Evolutionary conservation across 2,329 filamentous ascomycete species (phyloP), one percentile per base, ranked within the genome.

Genomic region (Pseudocercospora macadamiae): DNA sequence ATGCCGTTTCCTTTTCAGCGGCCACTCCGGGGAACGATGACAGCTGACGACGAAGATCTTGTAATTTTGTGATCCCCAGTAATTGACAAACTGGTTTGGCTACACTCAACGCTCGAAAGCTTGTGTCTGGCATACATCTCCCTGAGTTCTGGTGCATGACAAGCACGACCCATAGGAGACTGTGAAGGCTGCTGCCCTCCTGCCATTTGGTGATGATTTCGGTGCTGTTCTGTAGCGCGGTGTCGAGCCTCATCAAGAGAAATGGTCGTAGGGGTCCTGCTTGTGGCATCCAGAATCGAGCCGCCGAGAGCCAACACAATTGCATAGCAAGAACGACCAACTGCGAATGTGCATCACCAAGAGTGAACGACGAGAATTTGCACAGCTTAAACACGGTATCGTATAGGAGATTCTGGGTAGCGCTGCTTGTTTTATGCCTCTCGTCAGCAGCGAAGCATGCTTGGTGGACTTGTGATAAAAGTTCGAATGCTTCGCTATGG

Each of bases 211-310:
- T 39, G 34, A 53, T 36, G 32, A 53, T 42, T 23, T 36, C 51
- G 10, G 36, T 19, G 2, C 10, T 42, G n/a, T 39, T 42, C 16
- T 42, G 34, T 7, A 53, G 34, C 6, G 34, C 21, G 21, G 16
- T 39, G 6, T 53, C 34, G 16, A 53, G 51, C 26, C 34, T 39
- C n/a, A 28, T 28, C 26, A 53, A 34, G 9, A 53, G 51, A 12
- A 34, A 14, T 26, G 51, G 51, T 19, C 37, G 30, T 12, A 48
- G 23, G 14, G 52, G 52, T 48, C 52, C 26, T 7, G 12, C 34
- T 14, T 51, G 54, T n/a, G 47, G 54, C 10, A 51, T 28, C 54
- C 47, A 57, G 47, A 51, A 57, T 16, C 54, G 8, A 32, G 54
- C 54, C 6, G 47, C 47, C 12, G 54, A 57, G 14, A 32, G 16